These are phyloP conservation scores for Yamadazyma friedrichii DNA, from an alignment of 1,139 yeast genomes.

Conservation along the genomic window DNA sequence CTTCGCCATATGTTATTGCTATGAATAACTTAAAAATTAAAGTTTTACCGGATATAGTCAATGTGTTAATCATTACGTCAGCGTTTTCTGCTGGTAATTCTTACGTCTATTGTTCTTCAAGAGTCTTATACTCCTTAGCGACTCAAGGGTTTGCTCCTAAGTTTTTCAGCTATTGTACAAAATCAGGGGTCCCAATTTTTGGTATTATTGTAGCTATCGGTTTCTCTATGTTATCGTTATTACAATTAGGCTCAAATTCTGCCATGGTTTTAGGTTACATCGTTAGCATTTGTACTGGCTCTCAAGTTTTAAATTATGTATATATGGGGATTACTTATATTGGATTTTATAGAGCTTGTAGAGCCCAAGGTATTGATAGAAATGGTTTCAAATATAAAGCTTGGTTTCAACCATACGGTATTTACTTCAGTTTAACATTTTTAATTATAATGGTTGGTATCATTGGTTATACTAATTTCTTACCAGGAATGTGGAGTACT, in stretches of 20 bases:
- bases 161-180: constrained; percentile 32
- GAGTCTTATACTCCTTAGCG: constrained; percentile 38
- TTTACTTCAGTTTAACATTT: constrained; percentile 42
- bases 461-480: constrained; percentile 35
- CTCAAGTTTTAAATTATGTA: constrained; percentile 70
- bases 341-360: constrained; percentile 58
- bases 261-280: constrained; percentile 81
- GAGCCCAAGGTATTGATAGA: constrained; percentile 62
- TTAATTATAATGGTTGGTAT: constrained; percentile 34
- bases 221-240: constrained; percentile 63
- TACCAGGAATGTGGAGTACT: constrained; percentile 28
- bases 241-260: constrained; percentile 55
- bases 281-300: constrained; percentile 72
- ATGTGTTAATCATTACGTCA: constrained; percentile 23
- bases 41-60: constrained; percentile 38
- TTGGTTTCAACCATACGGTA: constrained; percentile 72
- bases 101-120: constrained; percentile 38
- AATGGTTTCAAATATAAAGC: constrained; percentile 67
- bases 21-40: constrained; percentile 36
- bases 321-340: constrained; percentile 62
- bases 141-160: constrained; percentile 37
- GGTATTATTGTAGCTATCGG: constrained; percentile 58
- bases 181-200: constrained; percentile 23
- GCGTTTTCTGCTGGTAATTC: constrained; percentile 44
- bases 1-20: constrained; percentile 44